Evolutionary conservation across 106 monocot genomes (phyloP).

Genomic region (Acorus gramineus): DNA sequence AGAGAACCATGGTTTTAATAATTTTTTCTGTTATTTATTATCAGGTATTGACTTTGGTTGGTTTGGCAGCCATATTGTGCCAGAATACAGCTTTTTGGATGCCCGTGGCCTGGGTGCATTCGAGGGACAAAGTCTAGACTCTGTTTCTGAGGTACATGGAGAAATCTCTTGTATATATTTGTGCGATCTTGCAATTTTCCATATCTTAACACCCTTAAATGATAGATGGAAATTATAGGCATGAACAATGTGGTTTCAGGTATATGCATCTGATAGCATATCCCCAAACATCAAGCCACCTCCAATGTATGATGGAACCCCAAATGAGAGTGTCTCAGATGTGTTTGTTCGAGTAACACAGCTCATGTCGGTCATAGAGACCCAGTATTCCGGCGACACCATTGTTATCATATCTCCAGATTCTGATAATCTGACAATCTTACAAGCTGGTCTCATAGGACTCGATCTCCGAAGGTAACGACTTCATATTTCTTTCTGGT

Average conservation of each 20-base stretch:
- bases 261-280: constrained; percentile 65
- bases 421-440: constrained; percentile 73
- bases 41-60: neutral
- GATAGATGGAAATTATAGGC: neutral
- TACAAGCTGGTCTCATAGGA: constrained; percentile 78
- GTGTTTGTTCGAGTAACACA: constrained; percentile 82
- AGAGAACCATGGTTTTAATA: neutral
- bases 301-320: constrained; percentile 66
- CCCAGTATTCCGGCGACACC: constrained; percentile 79
- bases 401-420: constrained; percentile 77
- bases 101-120: constrained; percentile 78
- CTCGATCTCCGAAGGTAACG: constrained; percentile 67
- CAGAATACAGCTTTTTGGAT: constrained; percentile 91
- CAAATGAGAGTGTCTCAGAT: constrained; percentile 87
- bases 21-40: neutral
- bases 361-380: constrained; percentile 87
- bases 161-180: neutral
- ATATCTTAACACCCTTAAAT: too few species aligned
- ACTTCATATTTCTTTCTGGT: neutral
- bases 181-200: neutral
- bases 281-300: constrained; percentile 79
- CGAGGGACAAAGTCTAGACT: constrained; percentile 56
- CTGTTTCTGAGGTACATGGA: constrained; percentile 43
- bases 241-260: constrained; percentile 20
- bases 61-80: constrained; percentile 52